phyloP scores from a whole-genome alignment of 495 filamentous ascomycete genomes.

The Penicillium flavigenum region DNA sequence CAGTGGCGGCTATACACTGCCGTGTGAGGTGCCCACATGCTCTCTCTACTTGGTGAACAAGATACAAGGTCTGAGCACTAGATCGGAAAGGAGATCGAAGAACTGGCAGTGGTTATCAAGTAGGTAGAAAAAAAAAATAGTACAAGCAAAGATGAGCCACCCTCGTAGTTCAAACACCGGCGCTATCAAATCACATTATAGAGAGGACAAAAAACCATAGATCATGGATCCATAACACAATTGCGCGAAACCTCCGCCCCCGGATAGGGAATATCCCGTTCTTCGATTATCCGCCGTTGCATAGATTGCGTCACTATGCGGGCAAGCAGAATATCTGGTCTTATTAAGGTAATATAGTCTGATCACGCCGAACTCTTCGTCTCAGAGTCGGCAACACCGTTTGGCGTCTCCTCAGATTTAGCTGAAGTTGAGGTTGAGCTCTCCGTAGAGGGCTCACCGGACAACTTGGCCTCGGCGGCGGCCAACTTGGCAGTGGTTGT shows the following conservation, averaged over 20 bases:
- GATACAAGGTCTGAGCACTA: background rate
- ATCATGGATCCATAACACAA: conserved; percentile 14
- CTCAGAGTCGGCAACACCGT: background rate
- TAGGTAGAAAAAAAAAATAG: background rate
- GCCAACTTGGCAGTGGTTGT: conserved; percentile 65
- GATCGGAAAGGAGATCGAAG: background rate
- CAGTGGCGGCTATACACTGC: too few species aligned
- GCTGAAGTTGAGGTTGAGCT: background rate
- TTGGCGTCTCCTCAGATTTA: background rate
- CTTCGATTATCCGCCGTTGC: background rate
- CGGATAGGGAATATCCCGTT: background rate
- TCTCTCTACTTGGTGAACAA: background rate
- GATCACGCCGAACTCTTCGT: background rate
- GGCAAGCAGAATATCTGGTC: background rate
- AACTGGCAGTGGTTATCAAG: background rate
- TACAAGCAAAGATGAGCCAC: conserved; percentile 2
- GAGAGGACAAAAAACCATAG: background rate
- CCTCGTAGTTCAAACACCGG: conserved; percentile 16
- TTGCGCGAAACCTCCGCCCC: background rate
- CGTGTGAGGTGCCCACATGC: background rate
- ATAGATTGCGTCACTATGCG: background rate
- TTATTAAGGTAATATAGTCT: background rate
- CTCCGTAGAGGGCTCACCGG: conserved; percentile 1
- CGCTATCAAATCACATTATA: conserved; percentile 16
- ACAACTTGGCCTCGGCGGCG: conserved; percentile 54